Conservation (phyloP, 331 rosid species). For the Rosa hybrid region DNA sequence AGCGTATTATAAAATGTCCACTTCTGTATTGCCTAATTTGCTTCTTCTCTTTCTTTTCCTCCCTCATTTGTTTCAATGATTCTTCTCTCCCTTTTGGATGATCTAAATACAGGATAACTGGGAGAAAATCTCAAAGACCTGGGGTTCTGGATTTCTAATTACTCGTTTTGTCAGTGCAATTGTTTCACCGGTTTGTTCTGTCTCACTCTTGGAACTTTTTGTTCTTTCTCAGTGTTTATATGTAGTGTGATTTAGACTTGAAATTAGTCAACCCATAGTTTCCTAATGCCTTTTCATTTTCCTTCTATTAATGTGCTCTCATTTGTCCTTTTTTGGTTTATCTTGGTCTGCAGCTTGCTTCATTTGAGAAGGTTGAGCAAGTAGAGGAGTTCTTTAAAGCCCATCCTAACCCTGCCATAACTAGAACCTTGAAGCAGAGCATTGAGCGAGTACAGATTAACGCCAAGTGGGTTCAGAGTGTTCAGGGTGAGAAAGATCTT, state of each 20-base stretch:
- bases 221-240: neutral
- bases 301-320: neutral
- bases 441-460: slow-evolving; percentile 73
- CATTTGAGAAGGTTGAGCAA: slow-evolving; percentile 72
- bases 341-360: slow-evolving; percentile 66
- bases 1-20: neutral
- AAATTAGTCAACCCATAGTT: neutral
- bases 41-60: neutral
- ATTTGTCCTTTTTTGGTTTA: neutral
- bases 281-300: neutral
- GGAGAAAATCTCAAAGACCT: slow-evolving; percentile 57
- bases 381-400: slow-evolving; percentile 71
- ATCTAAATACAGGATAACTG: slow-evolving; percentile 59
- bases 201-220: slow-evolving; percentile 19
- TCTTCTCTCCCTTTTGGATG: neutral
- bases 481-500: slow-evolving; percentile 55
- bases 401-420: slow-evolving; percentile 45
- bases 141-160: slow-evolving; percentile 75
- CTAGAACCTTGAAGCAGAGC: slow-evolving; percentile 92
- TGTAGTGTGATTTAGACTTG: neutral
- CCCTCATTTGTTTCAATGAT: neutral
- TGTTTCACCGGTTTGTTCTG: slow-evolving; percentile 76
- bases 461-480: slow-evolving; percentile 69
- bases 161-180: slow-evolving; percentile 66
- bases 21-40: neutral